Conservation (phyloP, 371 early-diverging fungal genomes). For the Batkoa obscura region DNA sequence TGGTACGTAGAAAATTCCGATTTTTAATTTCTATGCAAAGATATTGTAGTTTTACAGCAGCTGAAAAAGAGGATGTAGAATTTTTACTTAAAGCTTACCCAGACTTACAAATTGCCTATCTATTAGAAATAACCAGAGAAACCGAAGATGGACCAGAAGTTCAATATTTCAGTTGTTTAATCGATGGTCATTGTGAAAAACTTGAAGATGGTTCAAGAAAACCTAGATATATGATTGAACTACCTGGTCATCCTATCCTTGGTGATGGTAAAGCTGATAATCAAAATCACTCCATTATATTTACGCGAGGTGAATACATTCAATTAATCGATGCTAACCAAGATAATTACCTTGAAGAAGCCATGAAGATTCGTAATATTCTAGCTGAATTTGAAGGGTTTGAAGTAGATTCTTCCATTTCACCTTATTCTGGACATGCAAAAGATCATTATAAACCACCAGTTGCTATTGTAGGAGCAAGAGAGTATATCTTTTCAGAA, state of each 20-base stretch:
- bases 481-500: conserved; percentile 80
- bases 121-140: conserved; percentile 34
- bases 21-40: conserved; percentile 81
- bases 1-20: conserved; percentile 56
- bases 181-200: conserved; percentile 50
- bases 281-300: conserved; percentile 71
- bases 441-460: conserved; percentile 21
- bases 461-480: conserved; percentile 77
- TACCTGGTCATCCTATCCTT: conserved; percentile 74
- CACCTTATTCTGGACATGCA: conserved; percentile 1
- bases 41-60: conserved; percentile 43
- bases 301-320: conserved; percentile 65
- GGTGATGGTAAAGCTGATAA: conserved; percentile 86
- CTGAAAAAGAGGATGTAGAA: conserved; percentile 59
- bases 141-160: conserved; percentile 26
- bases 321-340: conserved; percentile 81
- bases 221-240: conserved; percentile 49
- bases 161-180: conserved; percentile 42
- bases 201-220: conserved; percentile 41
- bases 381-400: conserved; percentile 71
- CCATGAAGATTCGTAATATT: conserved; percentile 66
- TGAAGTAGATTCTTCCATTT: conserved; percentile 19
- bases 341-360: conserved; percentile 78
- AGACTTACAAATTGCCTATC: conserved; percentile 60
- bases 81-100: conserved; percentile 58